Conservation (phyloP, 2,329 filamentous ascomycete genomes). For the Xylariaceae sp. region DNA sequence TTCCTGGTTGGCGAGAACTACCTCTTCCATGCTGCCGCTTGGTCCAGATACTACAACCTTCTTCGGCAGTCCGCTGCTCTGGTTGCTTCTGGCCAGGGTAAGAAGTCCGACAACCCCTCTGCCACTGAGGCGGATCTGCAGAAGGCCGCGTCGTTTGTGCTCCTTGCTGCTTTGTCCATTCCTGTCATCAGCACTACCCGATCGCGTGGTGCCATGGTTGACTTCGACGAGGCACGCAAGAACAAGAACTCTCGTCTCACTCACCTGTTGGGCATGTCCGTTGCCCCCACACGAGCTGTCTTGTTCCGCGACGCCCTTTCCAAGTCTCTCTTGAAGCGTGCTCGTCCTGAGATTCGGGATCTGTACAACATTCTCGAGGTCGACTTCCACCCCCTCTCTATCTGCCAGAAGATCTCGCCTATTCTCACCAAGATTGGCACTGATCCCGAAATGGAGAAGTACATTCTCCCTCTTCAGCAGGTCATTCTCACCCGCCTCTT, state of each 20-base stretch:
- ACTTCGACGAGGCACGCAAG: conserved; percentile 94
- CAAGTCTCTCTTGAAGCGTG: conserved; percentile 90
- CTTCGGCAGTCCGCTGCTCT: conserved; percentile 83
- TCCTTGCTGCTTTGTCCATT: conserved; percentile 92
- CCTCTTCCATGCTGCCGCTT: conserved; percentile 96
- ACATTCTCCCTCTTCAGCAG: conserved; percentile 91
- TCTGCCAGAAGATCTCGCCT: conserved; percentile 98
- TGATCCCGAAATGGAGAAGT: conserved; percentile 95
- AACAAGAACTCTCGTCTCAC: conserved; percentile 98
- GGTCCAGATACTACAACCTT: conserved; percentile 95
- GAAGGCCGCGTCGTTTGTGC: conserved; percentile 90
- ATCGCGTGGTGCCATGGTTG: conserved; percentile 90
- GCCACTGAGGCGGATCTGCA: conserved; percentile 86
- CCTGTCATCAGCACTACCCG: conserved; percentile 98
- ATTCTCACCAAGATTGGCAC: conserved; percentile 90
- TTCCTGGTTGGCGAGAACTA: conserved; percentile 99
- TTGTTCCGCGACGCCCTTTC: conserved; percentile 94
- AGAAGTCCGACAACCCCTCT: conserved; percentile 91
- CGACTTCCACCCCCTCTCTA: conserved; percentile 97
- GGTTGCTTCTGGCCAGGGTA: conserved; percentile 76
- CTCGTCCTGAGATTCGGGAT: conserved; percentile 88
- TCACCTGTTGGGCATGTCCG: conserved; percentile 88
- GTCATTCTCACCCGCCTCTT: conserved; percentile 97
- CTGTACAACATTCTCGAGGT: conserved; percentile 99
- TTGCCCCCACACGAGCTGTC: conserved; percentile 79